phyloP scores from a whole-genome alignment of 192 early-diverging fungal species.

The Chytriomyces sp. region DNA sequence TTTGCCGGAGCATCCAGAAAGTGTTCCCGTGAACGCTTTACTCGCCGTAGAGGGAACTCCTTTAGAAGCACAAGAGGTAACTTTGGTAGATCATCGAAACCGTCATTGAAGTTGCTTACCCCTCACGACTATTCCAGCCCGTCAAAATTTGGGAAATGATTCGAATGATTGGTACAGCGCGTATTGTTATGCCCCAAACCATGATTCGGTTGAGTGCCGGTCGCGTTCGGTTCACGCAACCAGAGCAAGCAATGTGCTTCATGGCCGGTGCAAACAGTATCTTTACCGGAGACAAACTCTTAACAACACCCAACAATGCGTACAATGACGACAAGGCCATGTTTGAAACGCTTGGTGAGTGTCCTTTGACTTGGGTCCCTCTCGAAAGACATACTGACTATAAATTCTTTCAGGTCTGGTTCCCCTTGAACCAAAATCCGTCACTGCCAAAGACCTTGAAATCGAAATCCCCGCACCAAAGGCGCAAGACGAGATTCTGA shows the following conservation, averaged over 20 bases:
- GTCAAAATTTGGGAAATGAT: constrained; percentile 85
- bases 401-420: not conserved
- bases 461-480: not conserved
- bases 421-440: constrained; percentile 15
- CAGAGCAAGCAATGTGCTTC: constrained; percentile 81
- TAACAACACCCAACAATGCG: constrained; percentile 83
- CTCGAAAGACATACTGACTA: not conserved
- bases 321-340: constrained; percentile 71
- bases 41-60: constrained; percentile 81
- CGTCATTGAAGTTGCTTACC: not conserved
- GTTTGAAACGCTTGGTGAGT: constrained; percentile 69
- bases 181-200: constrained; percentile 79
- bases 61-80: constrained; percentile 69
- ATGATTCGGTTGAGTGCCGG: constrained; percentile 78
- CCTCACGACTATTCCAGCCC: constrained; percentile 45
- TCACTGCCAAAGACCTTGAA: not conserved
- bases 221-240: constrained; percentile 69
- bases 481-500: too few species aligned
- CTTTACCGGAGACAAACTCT: constrained; percentile 81
- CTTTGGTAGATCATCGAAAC: not conserved
- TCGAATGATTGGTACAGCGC: constrained; percentile 82
- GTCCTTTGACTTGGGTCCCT: not conserved
- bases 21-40: constrained; percentile 80
- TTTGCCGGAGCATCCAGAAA: constrained; percentile 73
- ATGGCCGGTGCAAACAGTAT: constrained; percentile 84